Evolutionary conservation across 2,329 filamentous ascomycete species (phyloP), one percentile per base, ranked within the genome.

Genomic region (Incumbomyces delicatus): DNA sequence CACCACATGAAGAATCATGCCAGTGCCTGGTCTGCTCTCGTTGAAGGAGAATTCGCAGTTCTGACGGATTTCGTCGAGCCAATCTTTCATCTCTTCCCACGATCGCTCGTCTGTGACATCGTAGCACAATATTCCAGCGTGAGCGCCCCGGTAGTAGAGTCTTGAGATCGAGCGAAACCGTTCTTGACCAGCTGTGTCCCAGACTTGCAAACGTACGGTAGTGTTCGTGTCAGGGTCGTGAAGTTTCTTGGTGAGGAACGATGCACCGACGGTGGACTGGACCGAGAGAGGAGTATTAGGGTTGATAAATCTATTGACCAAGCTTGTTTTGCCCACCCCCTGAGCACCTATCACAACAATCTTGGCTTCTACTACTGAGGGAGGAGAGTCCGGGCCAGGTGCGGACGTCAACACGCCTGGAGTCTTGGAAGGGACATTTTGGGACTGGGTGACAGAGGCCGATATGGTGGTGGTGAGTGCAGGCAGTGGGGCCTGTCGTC

Each of bases 181-280:
- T 70, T 98, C 90, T 63, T 98, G 90, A 51, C 90, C 90, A 48
- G 90, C 87, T 30, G 89, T 95, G 63, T 95, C 89, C 89, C 89
- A 95, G 56, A 95, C 94, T 62, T 95, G 89, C 32, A 95, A 73
- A n/a, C 89, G 80, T 31, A 95, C 87, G 18, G 85, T 75, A 1
- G 87, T 92, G 58, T 90, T 86, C 17, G 83, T 86, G 62, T 95
- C 86, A 51, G 78, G 80, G 66, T 95, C 89, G 55, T 85, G 74
- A 50, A 88, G 81, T 60, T 82, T 79, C 67, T 88, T 88, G 36
- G 85, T 85, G 62, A 87, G 73, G 65, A 88, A 88, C 61, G 80
- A 85, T 22, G 85, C 85, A 61, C 85, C 85, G 49, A 89, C 80
- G n/a, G 85, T 89, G 4, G 81, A 84, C 14, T 51, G 48, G 6